Evolutionary conservation across 1,284 basidiomycete genomes (phyloP).

Genomic region (Apiotrichum gracile): DNA sequence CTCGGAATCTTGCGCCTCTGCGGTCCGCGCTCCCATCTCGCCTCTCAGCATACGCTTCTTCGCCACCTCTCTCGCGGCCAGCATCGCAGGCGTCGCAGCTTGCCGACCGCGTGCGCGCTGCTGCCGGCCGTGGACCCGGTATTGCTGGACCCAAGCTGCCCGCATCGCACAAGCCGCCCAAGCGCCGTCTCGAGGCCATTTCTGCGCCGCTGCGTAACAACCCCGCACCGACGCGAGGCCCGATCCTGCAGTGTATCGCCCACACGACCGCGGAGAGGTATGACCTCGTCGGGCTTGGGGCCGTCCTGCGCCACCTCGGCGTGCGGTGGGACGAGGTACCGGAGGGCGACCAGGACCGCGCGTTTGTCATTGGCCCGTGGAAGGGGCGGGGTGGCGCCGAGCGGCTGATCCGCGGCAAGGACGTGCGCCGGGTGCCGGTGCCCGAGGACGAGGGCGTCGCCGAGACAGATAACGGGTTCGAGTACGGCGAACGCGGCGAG

Average conservation of each 20-base stretch:
- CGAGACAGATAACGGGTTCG: slow-evolving; percentile 48
- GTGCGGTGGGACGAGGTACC: slow-evolving; percentile 45
- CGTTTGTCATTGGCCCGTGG: slow-evolving; percentile 45
- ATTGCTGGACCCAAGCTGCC: background rate
- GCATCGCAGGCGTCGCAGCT: background rate
- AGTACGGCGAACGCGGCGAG: slow-evolving; percentile 65
- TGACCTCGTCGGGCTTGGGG: slow-evolving; percentile 37
- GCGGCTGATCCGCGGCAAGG: slow-evolving; percentile 35
- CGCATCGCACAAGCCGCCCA: slow-evolving; percentile 41
- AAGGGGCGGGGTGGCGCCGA: slow-evolving; percentile 43
- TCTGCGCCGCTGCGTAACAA: slow-evolving; percentile 44
- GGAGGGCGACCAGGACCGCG: slow-evolving; percentile 41
- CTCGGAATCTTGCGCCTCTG: too few relatives aligned
- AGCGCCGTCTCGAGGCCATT: slow-evolving; percentile 45
- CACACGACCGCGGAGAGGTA: slow-evolving; percentile 47
- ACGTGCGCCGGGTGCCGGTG: slow-evolving; percentile 17
- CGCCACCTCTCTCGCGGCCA: background rate
- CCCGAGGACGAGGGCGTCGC: slow-evolving; percentile 31
- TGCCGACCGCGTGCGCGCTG: background rate
- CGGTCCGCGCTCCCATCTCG: too few relatives aligned
- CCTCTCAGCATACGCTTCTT: too few relatives aligned
- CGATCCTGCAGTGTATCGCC: slow-evolving; percentile 45
- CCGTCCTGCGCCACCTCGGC: slow-evolving; percentile 28
- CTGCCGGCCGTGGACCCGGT: background rate
- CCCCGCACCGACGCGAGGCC: slow-evolving; percentile 41